phyloP scores from a whole-genome alignment of 73 alveolate species.

The Paramecium primaurelia region DNA sequence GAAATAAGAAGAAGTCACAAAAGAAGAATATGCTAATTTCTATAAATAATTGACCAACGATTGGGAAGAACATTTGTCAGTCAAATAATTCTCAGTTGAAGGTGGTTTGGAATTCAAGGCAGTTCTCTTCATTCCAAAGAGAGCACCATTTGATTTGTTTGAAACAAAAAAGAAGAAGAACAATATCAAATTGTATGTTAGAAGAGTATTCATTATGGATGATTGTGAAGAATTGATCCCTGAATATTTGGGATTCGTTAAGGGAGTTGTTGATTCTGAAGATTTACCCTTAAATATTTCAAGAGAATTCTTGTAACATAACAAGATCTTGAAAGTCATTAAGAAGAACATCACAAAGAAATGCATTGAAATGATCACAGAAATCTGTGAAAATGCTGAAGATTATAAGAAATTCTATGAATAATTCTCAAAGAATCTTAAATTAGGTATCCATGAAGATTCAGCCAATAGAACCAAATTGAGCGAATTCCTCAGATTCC shows the following conservation, averaged over 20 bases:
- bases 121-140: constrained; percentile 98
- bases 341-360: constrained; percentile 98
- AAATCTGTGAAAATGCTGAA: constrained; percentile 97
- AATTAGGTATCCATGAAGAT: constrained; percentile 99
- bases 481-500: constrained; percentile 97
- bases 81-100: constrained; percentile 99
- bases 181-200: constrained; percentile 96
- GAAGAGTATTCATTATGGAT: constrained; percentile 99
- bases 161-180: constrained; percentile 99
- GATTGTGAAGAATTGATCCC: constrained; percentile 99
- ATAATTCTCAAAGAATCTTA: constrained; percentile 97
- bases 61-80: constrained; percentile 99
- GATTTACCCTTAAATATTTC: constrained; percentile 99
- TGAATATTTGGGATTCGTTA: constrained; percentile 97
- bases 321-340: constrained; percentile 98
- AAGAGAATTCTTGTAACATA: constrained; percentile 99
- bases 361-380: constrained; percentile 98
- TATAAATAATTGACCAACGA: constrained; percentile 98
- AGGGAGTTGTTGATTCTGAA: constrained; percentile 99
- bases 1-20: constrained; percentile 96
- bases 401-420: constrained; percentile 99
- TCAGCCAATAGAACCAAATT: constrained; percentile 97
- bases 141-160: constrained; percentile 99
- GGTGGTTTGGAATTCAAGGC: constrained; percentile 99
- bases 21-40: constrained; percentile 98